Evolutionary conservation across 2,329 filamentous ascomycete species (phyloP).

Genomic region (Fusarium cicatricum): DNA sequence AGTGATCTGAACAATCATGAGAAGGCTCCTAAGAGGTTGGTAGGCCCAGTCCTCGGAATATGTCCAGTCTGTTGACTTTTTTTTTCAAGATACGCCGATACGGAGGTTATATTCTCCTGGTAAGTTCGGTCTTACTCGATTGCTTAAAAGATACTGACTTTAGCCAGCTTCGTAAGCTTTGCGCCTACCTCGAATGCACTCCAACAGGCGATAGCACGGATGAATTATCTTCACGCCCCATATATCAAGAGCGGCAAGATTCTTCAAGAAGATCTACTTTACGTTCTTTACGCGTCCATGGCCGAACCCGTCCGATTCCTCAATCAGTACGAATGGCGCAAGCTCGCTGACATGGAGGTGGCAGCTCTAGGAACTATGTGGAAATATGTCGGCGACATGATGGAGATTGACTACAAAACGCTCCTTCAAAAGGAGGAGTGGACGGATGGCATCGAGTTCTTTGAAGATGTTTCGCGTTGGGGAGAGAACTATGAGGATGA

Average conservation of each 20-base stretch:
- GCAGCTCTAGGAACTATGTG: conserved; percentile 75
- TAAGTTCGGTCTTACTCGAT: conserved; percentile 19
- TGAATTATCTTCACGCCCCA: conserved; percentile 51
- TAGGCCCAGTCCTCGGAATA: neutral
- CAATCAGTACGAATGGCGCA: conserved; percentile 73
- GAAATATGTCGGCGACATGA: conserved; percentile 75
- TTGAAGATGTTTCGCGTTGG: conserved; percentile 58
- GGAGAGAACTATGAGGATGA: conserved; percentile 65
- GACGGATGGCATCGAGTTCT: conserved; percentile 61
- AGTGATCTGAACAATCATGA: conserved; percentile 47
- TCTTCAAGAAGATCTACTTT: conserved; percentile 49
- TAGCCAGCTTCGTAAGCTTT: conserved; percentile 43
- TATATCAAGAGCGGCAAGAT: conserved; percentile 50
- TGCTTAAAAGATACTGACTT: neutral
- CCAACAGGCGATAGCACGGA: conserved; percentile 49
- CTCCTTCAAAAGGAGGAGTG: conserved; percentile 51
- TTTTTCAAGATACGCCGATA: conserved; percentile 56
- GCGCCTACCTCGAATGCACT: conserved; percentile 42
- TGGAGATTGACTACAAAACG: conserved; percentile 66
- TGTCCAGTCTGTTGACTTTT: neutral
- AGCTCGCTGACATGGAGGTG: conserved; percentile 70
- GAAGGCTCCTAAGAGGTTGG: conserved; percentile 49
- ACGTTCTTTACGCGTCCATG: conserved; percentile 65
- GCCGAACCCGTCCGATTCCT: conserved; percentile 72
- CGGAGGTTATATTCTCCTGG: conserved; percentile 49